phyloP scores from a whole-genome alignment of 257 asterid species.

The Euphrasia confusa region DNA sequence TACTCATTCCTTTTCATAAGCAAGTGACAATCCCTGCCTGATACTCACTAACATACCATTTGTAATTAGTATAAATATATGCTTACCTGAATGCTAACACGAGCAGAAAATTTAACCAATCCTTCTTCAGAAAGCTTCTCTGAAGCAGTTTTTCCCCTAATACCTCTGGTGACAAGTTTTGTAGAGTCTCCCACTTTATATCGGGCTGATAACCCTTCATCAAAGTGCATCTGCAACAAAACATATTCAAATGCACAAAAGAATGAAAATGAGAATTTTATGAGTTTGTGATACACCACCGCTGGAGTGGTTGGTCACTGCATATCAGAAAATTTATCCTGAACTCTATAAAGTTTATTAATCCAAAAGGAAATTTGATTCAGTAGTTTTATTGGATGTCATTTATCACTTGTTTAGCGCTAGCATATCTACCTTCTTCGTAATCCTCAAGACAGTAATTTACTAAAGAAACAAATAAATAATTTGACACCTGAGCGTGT shows the following conservation, averaged over 20 bases:
- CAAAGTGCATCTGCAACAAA: constrained; percentile 75
- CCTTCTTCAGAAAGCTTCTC: constrained; percentile 96
- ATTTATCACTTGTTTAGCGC: neutral
- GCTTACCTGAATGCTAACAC: constrained; percentile 78
- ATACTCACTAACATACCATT: constrained; percentile 6
- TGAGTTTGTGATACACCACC: neutral
- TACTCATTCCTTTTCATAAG: constrained; percentile 7
- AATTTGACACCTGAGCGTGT: constrained; percentile 58
- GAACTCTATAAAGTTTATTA: neutral
- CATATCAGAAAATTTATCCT: constrained; percentile 3
- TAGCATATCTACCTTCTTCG: constrained; percentile 13
- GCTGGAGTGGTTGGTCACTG: constrained; percentile 9
- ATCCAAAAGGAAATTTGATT: too few relatives aligned
- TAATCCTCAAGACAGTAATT: constrained; percentile 15
- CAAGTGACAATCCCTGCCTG: constrained; percentile 6
- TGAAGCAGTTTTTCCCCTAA: constrained; percentile 76
- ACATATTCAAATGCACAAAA: constrained; percentile 22
- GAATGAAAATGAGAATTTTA: constrained; percentile 17
- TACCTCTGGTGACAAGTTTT: constrained; percentile 72
- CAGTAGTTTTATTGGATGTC: too few relatives aligned
- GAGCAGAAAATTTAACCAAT: constrained; percentile 82
- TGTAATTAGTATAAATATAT: constrained; percentile 7
- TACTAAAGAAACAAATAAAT: constrained; percentile 16
- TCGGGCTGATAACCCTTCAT: constrained; percentile 81
- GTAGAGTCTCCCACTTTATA: constrained; percentile 67